These are phyloP conservation scores for Microdochium paspali DNA, from an alignment of 2,329 filamentous ascomycete species.

Conservation along the genomic window DNA sequence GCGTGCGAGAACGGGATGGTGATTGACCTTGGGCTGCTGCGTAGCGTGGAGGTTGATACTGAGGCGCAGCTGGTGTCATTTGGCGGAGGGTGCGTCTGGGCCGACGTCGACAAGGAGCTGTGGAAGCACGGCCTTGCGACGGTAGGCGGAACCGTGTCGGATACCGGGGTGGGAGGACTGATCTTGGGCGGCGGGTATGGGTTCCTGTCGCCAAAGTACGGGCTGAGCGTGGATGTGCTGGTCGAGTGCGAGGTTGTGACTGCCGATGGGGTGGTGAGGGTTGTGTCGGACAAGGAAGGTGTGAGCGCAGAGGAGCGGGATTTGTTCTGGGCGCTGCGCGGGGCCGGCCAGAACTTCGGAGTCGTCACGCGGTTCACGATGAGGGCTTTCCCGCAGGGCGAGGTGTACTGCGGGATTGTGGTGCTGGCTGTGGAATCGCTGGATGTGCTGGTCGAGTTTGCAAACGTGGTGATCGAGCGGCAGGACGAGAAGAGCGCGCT, in stretches of 20 bases:
- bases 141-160: constrained; percentile 52
- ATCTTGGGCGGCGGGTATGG: constrained; percentile 49
- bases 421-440: constrained; percentile 16
- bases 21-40: constrained; percentile 43
- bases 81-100: constrained; percentile 43
- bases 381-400: constrained; percentile 18
- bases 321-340: constrained; percentile 48
- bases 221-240: constrained; percentile 43
- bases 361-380: constrained; percentile 38
- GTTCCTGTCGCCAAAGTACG: constrained; percentile 41
- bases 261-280: constrained; percentile 29
- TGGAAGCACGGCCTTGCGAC: constrained; percentile 43
- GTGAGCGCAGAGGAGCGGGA: constrained; percentile 24
- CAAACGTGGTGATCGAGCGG: constrained; percentile 16
- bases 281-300: constrained; percentile 19
- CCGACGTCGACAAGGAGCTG: constrained; percentile 41
- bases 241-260: constrained; percentile 40
- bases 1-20: constrained; percentile 42
- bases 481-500: constrained; percentile 10
- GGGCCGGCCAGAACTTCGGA: constrained; percentile 51
- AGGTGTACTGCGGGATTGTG: constrained; percentile 20
- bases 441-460: constrained; percentile 16
- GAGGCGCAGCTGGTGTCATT: constrained; percentile 33
- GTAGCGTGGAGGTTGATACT: constrained; percentile 35
- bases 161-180: constrained; percentile 52